Conservation (phyloP, 2,329 filamentous ascomycete genomes). For the Ceratocystiopsis minuta region DNA sequence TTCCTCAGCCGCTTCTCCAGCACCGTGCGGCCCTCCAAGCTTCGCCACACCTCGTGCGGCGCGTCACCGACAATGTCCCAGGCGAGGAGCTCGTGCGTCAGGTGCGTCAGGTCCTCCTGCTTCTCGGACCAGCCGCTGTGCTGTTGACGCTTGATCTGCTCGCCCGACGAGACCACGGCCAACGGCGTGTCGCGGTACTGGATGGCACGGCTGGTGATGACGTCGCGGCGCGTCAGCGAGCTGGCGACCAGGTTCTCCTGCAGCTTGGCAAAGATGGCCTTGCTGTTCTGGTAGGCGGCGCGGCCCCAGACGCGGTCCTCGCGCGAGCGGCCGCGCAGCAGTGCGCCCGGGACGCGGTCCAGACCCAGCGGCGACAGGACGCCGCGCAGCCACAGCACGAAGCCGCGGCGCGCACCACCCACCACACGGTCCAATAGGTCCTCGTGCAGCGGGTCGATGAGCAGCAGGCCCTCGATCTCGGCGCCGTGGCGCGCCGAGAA, state of each 20-base stretch:
- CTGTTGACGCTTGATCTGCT: slow-evolving; percentile 34
- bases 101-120: slow-evolving; percentile 64
- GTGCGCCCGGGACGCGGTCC: slow-evolving; percentile 58
- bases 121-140: slow-evolving; percentile 63
- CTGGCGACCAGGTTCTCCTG: slow-evolving; percentile 83
- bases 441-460: slow-evolving; percentile 82
- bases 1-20: slow-evolving; percentile 66
- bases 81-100: slow-evolving; percentile 59
- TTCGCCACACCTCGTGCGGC: slow-evolving; percentile 74
- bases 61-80: slow-evolving; percentile 83
- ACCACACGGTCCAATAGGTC: slow-evolving; percentile 53
- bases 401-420: slow-evolving; percentile 51
- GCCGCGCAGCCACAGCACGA: slow-evolving; percentile 72
- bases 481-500: slow-evolving; percentile 70
- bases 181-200: slow-evolving; percentile 60
- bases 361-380: slow-evolving; percentile 75
- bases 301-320: slow-evolving; percentile 75
- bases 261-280: slow-evolving; percentile 74
- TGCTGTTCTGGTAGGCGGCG: slow-evolving; percentile 60
- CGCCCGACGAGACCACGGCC: slow-evolving; percentile 66
- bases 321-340: slow-evolving; percentile 64
- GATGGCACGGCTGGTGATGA: slow-evolving; percentile 60
- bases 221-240: slow-evolving; percentile 69
- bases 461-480: slow-evolving; percentile 58
- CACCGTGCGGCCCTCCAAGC: slow-evolving; percentile 47